Percentiles rank a stretch among this genome's conserved stretches.
Conservation (phyloP, 345 rosid genomes). For the Bruguiera sexangula region DNA sequence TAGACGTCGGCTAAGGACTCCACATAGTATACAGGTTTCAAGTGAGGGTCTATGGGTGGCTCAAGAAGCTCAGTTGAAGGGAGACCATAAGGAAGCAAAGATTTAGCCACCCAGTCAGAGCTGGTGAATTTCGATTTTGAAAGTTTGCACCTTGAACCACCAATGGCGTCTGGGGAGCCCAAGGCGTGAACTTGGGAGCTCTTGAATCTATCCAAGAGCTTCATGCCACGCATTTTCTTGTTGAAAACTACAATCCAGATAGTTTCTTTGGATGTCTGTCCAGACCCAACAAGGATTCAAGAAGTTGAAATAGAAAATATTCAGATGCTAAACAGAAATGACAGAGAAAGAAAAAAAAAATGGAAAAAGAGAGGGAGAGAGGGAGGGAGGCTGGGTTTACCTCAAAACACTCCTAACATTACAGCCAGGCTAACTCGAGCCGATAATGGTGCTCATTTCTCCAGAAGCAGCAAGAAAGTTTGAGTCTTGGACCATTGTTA, state of each 20-base stretch:
- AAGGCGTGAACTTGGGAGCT: constrained; percentile 72
- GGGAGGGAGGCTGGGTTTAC: not conserved
- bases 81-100: constrained; percentile 57
- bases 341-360: not conserved
- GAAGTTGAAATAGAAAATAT: not conserved
- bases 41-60: constrained; percentile 66
- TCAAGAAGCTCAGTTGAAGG: constrained; percentile 64
- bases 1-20: constrained; percentile 62
- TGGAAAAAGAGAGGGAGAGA: not conserved
- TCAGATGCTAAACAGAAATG: not conserved
- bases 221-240: constrained; percentile 47
- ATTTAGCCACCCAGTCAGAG: constrained; percentile 39
- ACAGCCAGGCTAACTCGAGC: no score
- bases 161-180: constrained; percentile 36
- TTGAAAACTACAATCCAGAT: no score
- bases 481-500: constrained; percentile 4
- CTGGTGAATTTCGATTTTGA: constrained; percentile 41
- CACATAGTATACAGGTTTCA: constrained; percentile 60
- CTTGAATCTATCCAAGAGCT: constrained; percentile 55
- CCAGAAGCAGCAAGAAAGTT: constrained; percentile 17
- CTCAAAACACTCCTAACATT: constrained; percentile 8
- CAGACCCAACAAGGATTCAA: not conserved
- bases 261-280: no score
- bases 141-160: constrained; percentile 41
- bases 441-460: constrained; percentile 4